These are phyloP conservation scores for Tetratostichococcus sp. DNA, from an alignment of 139 green algal species.

Conservation along the genomic window DNA sequence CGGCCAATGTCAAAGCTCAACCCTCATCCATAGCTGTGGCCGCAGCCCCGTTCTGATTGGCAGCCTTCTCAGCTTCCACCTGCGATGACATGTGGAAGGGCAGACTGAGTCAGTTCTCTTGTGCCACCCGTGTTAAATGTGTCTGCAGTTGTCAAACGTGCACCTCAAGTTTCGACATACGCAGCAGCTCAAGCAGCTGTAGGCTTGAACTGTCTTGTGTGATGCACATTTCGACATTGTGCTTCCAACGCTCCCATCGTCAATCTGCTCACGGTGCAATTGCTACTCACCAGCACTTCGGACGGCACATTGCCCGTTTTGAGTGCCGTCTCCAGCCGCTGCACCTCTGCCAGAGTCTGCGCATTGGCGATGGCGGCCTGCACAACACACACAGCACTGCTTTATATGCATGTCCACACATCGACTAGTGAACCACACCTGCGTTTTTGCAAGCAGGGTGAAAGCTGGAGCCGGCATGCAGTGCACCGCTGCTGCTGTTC, in stretches of 20 bases:
- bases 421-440: too few species aligned
- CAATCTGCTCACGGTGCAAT: neutral
- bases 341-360: slow-evolving; percentile 89
- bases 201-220: too few species aligned
- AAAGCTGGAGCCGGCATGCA: too few species aligned
- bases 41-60: neutral
- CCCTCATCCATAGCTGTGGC: slow-evolving; percentile 22
- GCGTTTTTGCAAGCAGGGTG: too few species aligned
- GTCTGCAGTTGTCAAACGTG: too few species aligned
- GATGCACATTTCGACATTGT: neutral
- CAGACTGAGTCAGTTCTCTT: too few species aligned
- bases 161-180: too few species aligned
- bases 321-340: slow-evolving; percentile 76
- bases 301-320: slow-evolving; percentile 67
- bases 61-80: neutral
- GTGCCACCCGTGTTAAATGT: too few species aligned
- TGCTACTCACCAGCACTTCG: slow-evolving; percentile 24
- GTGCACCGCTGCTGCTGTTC: too few species aligned
- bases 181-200: too few species aligned
- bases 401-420: neutral
- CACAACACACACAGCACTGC: neutral
- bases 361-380: slow-evolving; percentile 80
- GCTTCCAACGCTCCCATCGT: neutral
- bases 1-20: too few species aligned
- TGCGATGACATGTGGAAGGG: too few species aligned